Evolutionary conservation across 169 alveolate species (phyloP), one percentile per base, ranked within the genome.

Genomic region (Cryptosporidium ubiquitum): DNA sequence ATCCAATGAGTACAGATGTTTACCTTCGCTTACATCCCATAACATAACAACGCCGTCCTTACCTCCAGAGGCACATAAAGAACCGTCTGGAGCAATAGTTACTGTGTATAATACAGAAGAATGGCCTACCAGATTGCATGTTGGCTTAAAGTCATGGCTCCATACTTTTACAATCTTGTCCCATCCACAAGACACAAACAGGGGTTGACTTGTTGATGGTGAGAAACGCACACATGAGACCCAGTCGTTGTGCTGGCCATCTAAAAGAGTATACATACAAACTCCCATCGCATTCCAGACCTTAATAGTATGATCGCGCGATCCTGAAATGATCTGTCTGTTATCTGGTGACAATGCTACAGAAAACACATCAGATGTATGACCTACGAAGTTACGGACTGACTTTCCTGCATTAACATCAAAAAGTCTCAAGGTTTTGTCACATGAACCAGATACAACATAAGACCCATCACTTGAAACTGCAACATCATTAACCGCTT

Each of bases 1-100:
- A 75, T 96, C 98, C 66, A 97, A 84, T 55, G 98, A 95, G 94
- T 96, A 97, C 86, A 97, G 92, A 94, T 96, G 98, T 93, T 96
- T 96, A 70, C 98, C 99, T 85, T 97, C 98, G 91, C 95, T 95
- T 66, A 97, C 97, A 85, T 97, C 99, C 99, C 99, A 97, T 73
- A 97, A 93, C 95, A 96, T 96, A 33, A 98, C 98, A 47, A 95
- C 96, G 61, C 99, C 99, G 86, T 97, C 99, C 93, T 97, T 97
- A n/a, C 99, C 99, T 6, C 99, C 99, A 23, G 99, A 97, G 12
- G 99, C 99, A 92, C 99, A 96, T 84, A 97, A 97, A 10, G 98
- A 96, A 7, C 99, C 98, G 85, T 98, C 99, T 5, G 99, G 99
- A 26, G 99, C 96, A 75, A 97, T 96, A 35, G 99, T 94, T 61